A percentile compares a stretch with the other conserved stretches of the same genome.
These are phyloP conservation scores for Glycine soja DNA, from an alignment of 306 rosid species.

Conservation along the genomic window DNA sequence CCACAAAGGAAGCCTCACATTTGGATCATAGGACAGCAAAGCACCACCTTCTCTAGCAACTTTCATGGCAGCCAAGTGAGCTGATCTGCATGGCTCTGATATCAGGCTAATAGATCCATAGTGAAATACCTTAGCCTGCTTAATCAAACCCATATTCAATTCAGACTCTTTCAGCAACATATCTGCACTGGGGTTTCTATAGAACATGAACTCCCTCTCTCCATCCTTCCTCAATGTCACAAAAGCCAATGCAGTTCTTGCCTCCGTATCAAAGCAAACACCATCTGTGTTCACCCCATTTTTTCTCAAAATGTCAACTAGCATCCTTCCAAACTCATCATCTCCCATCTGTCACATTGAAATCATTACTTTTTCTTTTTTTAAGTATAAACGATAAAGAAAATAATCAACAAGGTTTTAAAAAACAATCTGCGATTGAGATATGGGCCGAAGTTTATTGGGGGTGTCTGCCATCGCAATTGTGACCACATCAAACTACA, in stretches of 20 bases:
- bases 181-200: constrained; percentile 79
- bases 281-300: constrained; percentile 64
- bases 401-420: background rate
- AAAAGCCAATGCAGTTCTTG: constrained; percentile 77
- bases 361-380: background rate
- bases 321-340: constrained; percentile 77
- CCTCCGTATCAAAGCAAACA: constrained; percentile 59
- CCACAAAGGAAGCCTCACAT: constrained; percentile 72
- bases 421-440: background rate
- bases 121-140: constrained; percentile 66
- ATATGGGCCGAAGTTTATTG: background rate
- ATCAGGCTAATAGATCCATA: constrained; percentile 77
- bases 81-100: constrained; percentile 72
- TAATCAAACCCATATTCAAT: constrained; percentile 57
- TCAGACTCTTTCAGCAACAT: constrained; percentile 70
- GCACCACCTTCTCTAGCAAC: constrained; percentile 65
- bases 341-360: constrained; percentile 60
- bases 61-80: constrained; percentile 79
- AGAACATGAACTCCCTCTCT: constrained; percentile 84
- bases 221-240: constrained; percentile 69
- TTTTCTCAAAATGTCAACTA: constrained; percentile 60
- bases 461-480: background rate
- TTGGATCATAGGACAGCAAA: constrained; percentile 75
- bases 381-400: background rate
- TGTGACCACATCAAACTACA: background rate